Base-by-base conservation (phyloP, 2,329 filamentous ascomycete genomes). In the Coniella vitis region DNA sequence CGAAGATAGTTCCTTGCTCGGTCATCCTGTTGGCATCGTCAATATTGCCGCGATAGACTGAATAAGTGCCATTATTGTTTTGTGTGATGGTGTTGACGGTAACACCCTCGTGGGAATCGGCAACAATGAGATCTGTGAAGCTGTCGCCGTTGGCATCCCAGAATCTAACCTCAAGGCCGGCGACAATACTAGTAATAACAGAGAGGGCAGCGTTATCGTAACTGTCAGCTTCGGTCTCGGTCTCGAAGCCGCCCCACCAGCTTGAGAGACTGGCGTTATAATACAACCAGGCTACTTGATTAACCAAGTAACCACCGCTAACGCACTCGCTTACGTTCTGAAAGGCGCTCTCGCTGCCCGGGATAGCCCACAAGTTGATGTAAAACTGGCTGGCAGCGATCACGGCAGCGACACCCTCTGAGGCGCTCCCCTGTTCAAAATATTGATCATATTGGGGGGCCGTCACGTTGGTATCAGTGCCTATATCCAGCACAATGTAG, bases 361-460 rank as follows among this genome's bases (percentile, higher is more conserved):
- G 31, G 8, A 44, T 34, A 4, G 41, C 19, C 25, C 22, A 44
- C n/a, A 44, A 17, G 10, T 44, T 44, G 19, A 44, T 21, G 31
- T 44, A 36, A 4, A 44, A 44, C 17, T 25, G 19, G 31, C 31
- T 20, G 17, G 41, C 9, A 12, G 41, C 31, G 4, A 44, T 21
- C 13, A 36, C 31, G 10, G 31, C 31, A 19, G 32, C 41, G 7
- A 44, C 41, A 21, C 41, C 41, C 17, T 44, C 12, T 7, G 34
- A 14, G 13, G 41, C 41, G 31, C 41, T 44, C 7, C 41, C 41
- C 17, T 44, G 31, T 29, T 44, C 41, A 44, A 44, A 44, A 21
- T 36, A 44, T 34, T 44, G 22, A 34, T 44, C 41, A 12, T 44
- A 44, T 29, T 44, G 19, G 17, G 41, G 2, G 13, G 41, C 41